A percentile compares a stretch with the other conserved stretches of the same genome.
Conservation (phyloP, 2,329 filamentous ascomycete species). For the Penicillium oxalicum region DNA sequence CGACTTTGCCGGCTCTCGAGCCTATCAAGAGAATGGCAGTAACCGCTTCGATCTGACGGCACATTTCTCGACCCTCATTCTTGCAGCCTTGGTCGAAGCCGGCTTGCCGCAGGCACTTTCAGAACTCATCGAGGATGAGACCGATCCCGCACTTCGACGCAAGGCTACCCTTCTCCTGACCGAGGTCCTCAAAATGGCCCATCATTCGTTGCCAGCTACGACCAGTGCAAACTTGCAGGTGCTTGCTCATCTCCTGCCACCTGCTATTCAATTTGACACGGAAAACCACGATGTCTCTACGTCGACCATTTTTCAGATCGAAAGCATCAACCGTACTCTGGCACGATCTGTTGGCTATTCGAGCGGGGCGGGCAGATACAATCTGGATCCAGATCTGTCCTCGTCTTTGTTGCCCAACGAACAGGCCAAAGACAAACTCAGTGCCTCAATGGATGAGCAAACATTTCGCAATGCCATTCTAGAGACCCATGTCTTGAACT, state of each 20-base stretch:
- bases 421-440: conserved; percentile 51
- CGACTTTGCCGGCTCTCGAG: conserved; percentile 46
- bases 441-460: conserved; percentile 57
- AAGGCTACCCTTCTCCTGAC: conserved; percentile 88
- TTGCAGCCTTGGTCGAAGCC: conserved; percentile 78
- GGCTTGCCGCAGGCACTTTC: conserved; percentile 59
- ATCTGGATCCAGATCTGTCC: conserved; percentile 42
- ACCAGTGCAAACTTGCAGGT: conserved; percentile 84
- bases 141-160: conserved; percentile 58
- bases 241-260: conserved; percentile 75
- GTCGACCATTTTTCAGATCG: conserved; percentile 93
- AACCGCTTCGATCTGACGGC: conserved; percentile 67
- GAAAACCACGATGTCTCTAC: conserved; percentile 74
- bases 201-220: conserved; percentile 71
- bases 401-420: conserved; percentile 35
- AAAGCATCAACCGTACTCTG: conserved; percentile 89
- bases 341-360: conserved; percentile 64
- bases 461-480: conserved; percentile 57
- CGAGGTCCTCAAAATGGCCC: conserved; percentile 83
- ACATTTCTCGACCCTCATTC: conserved; percentile 83
- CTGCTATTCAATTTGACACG: conserved; percentile 64
- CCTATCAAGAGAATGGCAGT: conserved; percentile 63
- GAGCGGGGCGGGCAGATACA: conserved; percentile 36
- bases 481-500: conserved; percentile 78
- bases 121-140: conserved; percentile 45